These are phyloP conservation scores for Diversispora eburnea DNA, from an alignment of 192 early-diverging fungal genomes.

Conservation along the genomic window DNA sequence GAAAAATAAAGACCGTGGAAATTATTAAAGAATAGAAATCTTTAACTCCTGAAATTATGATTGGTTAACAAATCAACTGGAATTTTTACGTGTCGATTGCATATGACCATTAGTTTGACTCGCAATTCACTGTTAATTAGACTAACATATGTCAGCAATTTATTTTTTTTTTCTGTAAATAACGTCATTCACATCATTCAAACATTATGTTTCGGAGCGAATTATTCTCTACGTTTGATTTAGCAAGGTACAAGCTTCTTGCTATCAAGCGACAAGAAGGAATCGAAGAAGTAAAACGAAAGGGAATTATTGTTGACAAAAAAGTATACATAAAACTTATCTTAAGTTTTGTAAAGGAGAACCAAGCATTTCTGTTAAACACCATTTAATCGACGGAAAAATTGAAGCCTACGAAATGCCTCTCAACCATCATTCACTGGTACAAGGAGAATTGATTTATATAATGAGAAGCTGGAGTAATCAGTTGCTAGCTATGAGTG, in stretches of 20 bases:
- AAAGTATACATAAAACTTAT: constrained; percentile 7
- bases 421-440: not conserved
- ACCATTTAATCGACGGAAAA: constrained; percentile 10
- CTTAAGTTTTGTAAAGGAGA: constrained; percentile 12
- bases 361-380: constrained; percentile 23
- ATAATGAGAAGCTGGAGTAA: not conserved
- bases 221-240: constrained; percentile 9
- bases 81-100: too few species aligned
- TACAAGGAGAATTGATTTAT: not conserved
- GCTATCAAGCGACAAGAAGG: constrained; percentile 21
- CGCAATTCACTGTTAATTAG: too few species aligned
- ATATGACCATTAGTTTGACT: too few species aligned
- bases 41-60: too few species aligned
- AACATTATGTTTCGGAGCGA: too few species aligned
- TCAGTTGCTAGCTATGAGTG: not conserved
- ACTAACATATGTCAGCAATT: too few species aligned
- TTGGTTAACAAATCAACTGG: too few species aligned
- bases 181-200: too few species aligned
- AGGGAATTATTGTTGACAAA: constrained; percentile 20
- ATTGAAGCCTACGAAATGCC: constrained; percentile 18
- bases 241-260: constrained; percentile 11
- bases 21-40: too few species aligned
- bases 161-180: too few species aligned
- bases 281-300: constrained; percentile 11
- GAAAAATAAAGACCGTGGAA: too few species aligned